A percentile compares a stretch with the other conserved stretches of the same genome.
Evolutionary conservation across 192 early-diverging fungal genomes (phyloP).

Genomic region (Rhizophagus clarus): DNA sequence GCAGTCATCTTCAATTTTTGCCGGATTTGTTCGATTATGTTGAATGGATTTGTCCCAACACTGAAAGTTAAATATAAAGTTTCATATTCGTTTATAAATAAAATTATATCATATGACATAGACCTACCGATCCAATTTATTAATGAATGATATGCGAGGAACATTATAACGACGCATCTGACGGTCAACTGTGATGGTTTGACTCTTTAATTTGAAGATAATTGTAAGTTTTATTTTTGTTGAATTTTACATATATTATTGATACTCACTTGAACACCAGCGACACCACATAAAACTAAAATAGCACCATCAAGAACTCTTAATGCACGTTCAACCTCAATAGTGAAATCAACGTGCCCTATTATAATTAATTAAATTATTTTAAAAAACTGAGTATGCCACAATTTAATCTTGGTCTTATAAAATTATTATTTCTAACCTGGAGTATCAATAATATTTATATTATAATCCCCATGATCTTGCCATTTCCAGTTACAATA

Average conservation of each 20-base stretch:
- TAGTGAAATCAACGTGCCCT: slow-evolving; percentile 90
- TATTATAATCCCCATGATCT: slow-evolving; percentile 59
- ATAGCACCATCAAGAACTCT: slow-evolving; percentile 88
- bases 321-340: slow-evolving; percentile 86
- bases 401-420: too few relatives aligned
- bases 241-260: background rate
- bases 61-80: slow-evolving; percentile 19
- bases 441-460: slow-evolving; percentile 90
- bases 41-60: slow-evolving; percentile 80
- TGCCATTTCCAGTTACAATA: slow-evolving; percentile 69
- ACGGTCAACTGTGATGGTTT: slow-evolving; percentile 88
- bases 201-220: slow-evolving; percentile 43
- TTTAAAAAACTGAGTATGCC: background rate
- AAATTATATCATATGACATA: background rate
- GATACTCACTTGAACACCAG: slow-evolving; percentile 68
- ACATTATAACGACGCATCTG: slow-evolving; percentile 90
- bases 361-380: background rate
- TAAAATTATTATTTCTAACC: slow-evolving; percentile 62
- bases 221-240: background rate
- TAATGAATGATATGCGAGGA: slow-evolving; percentile 85
- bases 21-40: slow-evolving; percentile 80
- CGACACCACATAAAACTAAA: slow-evolving; percentile 80
- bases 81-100: background rate
- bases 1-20: slow-evolving; percentile 76
- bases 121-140: slow-evolving; percentile 85